phyloP scores from a whole-genome alignment of 2,329 filamentous ascomycete species.

The Trichoderma citrinoviride region DNA sequence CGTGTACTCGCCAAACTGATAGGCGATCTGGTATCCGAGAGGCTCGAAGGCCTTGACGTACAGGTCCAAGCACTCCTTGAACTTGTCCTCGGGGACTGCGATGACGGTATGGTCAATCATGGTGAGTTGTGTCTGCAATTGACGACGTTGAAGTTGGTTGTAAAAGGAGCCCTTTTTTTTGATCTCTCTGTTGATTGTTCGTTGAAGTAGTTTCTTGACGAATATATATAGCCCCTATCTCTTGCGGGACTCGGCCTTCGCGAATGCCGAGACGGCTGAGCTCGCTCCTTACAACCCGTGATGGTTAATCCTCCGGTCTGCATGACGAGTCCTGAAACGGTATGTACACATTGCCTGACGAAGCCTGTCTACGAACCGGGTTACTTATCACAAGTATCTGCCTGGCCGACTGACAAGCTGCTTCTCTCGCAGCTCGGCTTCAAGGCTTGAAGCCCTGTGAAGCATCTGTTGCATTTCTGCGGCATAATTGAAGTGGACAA shows the following conservation, averaged over 20 bases:
- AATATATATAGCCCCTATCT: not conserved
- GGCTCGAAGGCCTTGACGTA: conserved; percentile 38
- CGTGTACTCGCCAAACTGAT: conserved; percentile 31
- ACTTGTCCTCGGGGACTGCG: conserved; percentile 30
- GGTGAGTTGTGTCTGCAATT: conserved; percentile 15
- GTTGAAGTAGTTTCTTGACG: not conserved
- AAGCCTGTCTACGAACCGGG: no score
- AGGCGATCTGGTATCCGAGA: conserved; percentile 36
- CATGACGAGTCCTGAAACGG: no score
- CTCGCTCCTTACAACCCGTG: not conserved
- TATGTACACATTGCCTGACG: no score
- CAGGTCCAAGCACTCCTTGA: conserved; percentile 33
- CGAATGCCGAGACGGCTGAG: not conserved
- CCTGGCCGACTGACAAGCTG: no score
- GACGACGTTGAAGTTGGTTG: not conserved
- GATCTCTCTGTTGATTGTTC: not conserved
- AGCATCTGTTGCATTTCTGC: not conserved
- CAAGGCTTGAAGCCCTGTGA: no score
- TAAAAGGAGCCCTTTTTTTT: not conserved
- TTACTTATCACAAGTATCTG: no score
- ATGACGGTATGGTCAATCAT: conserved; percentile 41
- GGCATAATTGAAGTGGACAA: not conserved
- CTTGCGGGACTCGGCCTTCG: not conserved
- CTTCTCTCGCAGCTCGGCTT: no score
- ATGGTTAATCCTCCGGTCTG: no score